Conservation (phyloP, 768 basidiomycete species). For the Boletus rex-veris region DNA sequence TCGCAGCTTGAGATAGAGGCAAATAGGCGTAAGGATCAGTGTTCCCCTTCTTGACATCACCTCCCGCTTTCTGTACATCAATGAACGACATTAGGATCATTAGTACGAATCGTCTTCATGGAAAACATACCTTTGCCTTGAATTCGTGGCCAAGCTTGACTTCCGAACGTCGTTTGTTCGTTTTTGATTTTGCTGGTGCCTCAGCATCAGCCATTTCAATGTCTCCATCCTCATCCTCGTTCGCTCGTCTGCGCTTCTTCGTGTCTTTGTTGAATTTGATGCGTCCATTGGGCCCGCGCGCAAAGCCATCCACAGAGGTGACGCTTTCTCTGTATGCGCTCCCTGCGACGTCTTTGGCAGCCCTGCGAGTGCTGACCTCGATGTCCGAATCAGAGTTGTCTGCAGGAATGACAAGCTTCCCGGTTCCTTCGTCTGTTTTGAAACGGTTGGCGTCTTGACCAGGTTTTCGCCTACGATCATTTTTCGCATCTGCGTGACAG, state of each 20-base stretch:
- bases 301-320: conserved; percentile 87
- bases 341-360: conserved; percentile 57
- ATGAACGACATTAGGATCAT: conserved; percentile 2
- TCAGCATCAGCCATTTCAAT: conserved; percentile 78
- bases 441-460: conserved; percentile 85
- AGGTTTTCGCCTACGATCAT: conserved; percentile 63
- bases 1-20: conserved; percentile 77
- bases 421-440: conserved; percentile 81
- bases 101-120: neutral
- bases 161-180: conserved; percentile 53
- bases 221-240: conserved; percentile 56
- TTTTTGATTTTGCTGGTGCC: conserved; percentile 38
- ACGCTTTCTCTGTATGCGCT: conserved; percentile 81
- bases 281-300: conserved; percentile 75
- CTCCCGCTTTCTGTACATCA: conserved; percentile 76
- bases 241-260: conserved; percentile 81
- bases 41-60: conserved; percentile 85
- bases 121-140: conserved; percentile 80
- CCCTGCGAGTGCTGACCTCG: conserved; percentile 38
- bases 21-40: conserved; percentile 94
- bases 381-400: conserved; percentile 49
- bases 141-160: conserved; percentile 79
- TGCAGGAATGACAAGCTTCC: conserved; percentile 72
- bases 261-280: conserved; percentile 97
- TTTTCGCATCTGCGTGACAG: conserved; percentile 37